Evolutionary conservation across 805 yeast species (phyloP), one percentile per base, ranked within the genome.

Genomic region (Candida ovalis): DNA sequence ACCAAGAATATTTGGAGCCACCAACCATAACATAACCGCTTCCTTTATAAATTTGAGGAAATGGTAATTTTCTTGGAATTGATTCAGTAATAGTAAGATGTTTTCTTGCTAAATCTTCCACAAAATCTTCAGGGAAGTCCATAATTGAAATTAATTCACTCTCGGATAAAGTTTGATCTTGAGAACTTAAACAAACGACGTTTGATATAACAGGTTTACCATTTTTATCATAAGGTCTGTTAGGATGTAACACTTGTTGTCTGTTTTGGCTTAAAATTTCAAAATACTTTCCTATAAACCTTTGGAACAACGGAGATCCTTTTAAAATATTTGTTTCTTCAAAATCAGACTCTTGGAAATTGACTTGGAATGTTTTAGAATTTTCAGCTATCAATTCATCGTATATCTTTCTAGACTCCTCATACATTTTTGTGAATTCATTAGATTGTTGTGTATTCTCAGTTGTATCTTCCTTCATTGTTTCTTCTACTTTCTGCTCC

Each of bases 41-140:
- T 8, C 60, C 60, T 15, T 32, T 23, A 49, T 51, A 62, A 32
- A 59, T 53, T 4, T 55, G 40, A 2, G 48, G 49, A 19, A 51
- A 35, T 1, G 59, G 54, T 3, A 65, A 50, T 49, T 64, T 65
- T 2, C 69, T 69, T 0, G 84, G 85, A 63, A 82, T 61, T 27
- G 63, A 63, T 4, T 60, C 59, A 23, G 76, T 69, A 15, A 77
- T 75, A 37, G 59, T 59, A 5, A 54, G 42, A 58, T 82, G 86
- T 3, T 79, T 68, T 13, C 54, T 47, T 12, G 58, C 66, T 70
- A 82, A 68, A 25, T 69, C 66, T 0, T 55, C 54, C 27, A 76
- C 60, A 52, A 78, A 81, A 0, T 61, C 61, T 1, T 63, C 63
- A 9, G 67, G 44, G 33, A 44, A 46, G 9, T 30, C 30, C 30